Evolutionary conservation across 2,329 filamentous ascomycete species (phyloP).

Genomic region (Fusarium sterilihyphosum): DNA sequence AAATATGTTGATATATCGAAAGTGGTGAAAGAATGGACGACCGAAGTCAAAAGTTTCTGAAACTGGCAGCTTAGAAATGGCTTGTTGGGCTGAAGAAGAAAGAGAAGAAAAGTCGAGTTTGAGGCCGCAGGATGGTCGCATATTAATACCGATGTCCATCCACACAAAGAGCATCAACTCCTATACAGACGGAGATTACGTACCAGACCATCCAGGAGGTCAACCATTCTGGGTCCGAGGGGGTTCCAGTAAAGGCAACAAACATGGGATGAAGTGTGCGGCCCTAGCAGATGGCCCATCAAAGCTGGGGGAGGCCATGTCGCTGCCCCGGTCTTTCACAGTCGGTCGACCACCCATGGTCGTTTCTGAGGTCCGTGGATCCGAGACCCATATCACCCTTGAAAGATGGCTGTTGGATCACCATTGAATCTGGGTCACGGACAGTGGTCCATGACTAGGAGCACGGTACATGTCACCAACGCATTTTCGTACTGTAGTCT

Average conservation of each 20-base stretch:
- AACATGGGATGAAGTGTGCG: constrained; percentile 37
- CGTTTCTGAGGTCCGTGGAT: constrained; percentile 33
- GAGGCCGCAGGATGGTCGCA: constrained; percentile 50
- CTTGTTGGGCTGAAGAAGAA: constrained; percentile 56
- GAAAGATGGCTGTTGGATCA: constrained; percentile 31
- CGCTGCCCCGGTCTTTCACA: constrained; percentile 30
- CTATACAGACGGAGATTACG: constrained; percentile 41
- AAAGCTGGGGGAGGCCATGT: constrained; percentile 38
- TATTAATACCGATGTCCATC: constrained; percentile 57
- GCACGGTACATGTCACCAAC: constrained; percentile 1
- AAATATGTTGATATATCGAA: constrained; percentile 42
- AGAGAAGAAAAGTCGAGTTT: constrained; percentile 38
- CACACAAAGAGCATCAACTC: constrained; percentile 25
- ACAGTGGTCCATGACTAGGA: constrained; percentile 22
- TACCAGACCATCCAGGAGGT: constrained; percentile 29
- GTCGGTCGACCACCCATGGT: constrained; percentile 25
- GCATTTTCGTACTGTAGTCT: constrained; percentile 6
- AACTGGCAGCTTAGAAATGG: constrained; percentile 52
- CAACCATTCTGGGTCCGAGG: constrained; percentile 33
- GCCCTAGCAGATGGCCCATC: constrained; percentile 37
- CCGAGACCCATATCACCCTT: constrained; percentile 27
- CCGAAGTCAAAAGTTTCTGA: constrained; percentile 63
- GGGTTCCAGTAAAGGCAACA: constrained; percentile 36
- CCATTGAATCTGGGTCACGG: constrained; percentile 35
- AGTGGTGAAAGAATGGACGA: constrained; percentile 64